phyloP scores from a whole-genome alignment of 2,329 filamentous ascomycete genomes.

The Neofusicoccum cordaticola region DNA sequence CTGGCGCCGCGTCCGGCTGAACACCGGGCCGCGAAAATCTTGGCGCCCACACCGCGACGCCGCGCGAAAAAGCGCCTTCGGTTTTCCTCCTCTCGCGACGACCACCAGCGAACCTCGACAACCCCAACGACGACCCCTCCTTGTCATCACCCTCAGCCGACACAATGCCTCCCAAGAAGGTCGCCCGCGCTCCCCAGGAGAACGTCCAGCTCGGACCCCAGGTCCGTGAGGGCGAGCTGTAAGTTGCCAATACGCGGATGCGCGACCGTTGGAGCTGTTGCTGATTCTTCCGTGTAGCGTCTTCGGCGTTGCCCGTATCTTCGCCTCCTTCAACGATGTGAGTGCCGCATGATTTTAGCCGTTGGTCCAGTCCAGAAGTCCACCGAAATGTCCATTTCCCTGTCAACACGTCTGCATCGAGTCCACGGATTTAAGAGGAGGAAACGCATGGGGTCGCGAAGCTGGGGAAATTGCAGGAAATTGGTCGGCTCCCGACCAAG shows the following conservation, averaged over 20 bases:
- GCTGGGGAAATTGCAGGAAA: not conserved
- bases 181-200: constrained; percentile 77
- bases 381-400: not conserved
- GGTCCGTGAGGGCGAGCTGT: constrained; percentile 79
- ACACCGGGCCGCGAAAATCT: constrained; percentile 13
- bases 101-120: constrained; percentile 12
- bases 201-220: constrained; percentile 93
- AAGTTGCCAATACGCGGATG: not conserved
- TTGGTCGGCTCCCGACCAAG: not conserved
- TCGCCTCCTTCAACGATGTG: constrained; percentile 67
- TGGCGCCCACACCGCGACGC: constrained; percentile 14
- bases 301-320: constrained; percentile 97
- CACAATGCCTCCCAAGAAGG: constrained; percentile 87
- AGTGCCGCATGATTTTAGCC: not conserved
- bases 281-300: constrained; percentile 46
- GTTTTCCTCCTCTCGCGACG: not conserved
- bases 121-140: constrained; percentile 29
- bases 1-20: not conserved
- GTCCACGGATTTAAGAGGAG: not conserved
- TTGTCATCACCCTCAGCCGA: constrained; percentile 36
- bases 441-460: no score
- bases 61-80: not conserved
- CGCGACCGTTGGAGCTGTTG: not conserved
- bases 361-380: not conserved
- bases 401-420: not conserved